Evolutionary conservation across 768 basidiomycete species (phyloP).

Genomic region (Hypholoma sublateritium): DNA sequence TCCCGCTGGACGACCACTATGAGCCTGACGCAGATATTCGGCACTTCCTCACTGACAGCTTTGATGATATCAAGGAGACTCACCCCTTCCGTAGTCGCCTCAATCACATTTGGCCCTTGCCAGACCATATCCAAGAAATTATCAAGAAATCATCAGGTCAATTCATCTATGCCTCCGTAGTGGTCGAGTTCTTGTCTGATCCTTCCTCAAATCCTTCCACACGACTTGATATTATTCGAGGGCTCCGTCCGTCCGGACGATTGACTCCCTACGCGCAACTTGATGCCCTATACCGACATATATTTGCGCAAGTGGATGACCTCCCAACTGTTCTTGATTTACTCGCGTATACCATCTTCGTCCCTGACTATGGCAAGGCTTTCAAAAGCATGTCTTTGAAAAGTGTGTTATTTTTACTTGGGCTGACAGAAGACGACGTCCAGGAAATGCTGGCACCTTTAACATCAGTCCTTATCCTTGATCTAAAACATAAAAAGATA

Average conservation of each 20-base stretch:
- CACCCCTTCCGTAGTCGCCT: conserved; percentile 1
- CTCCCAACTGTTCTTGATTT: not conserved
- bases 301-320: not conserved
- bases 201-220: not conserved
- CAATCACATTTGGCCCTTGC: not conserved
- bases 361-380: too few species aligned
- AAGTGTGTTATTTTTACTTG: not conserved
- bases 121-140: not conserved
- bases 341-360: not conserved
- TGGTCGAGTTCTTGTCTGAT: not conserved
- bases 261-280: not conserved
- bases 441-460: too few species aligned
- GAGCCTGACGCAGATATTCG: conserved; percentile 2
- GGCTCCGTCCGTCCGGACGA: not conserved
- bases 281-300: conserved; percentile 1
- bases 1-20: conserved; percentile 1
- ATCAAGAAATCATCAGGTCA: conserved; percentile 4
- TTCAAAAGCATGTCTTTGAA: too few species aligned
- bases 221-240: conserved; percentile 1
- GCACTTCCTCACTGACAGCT: not conserved
- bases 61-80: not conserved
- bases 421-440: not conserved
- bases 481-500: not conserved
- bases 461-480: too few species aligned
- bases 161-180: conserved; percentile 7